Evolutionary conservation across 1,284 basidiomycete species (phyloP).

Genomic region (Boletus semigastroideus): DNA sequence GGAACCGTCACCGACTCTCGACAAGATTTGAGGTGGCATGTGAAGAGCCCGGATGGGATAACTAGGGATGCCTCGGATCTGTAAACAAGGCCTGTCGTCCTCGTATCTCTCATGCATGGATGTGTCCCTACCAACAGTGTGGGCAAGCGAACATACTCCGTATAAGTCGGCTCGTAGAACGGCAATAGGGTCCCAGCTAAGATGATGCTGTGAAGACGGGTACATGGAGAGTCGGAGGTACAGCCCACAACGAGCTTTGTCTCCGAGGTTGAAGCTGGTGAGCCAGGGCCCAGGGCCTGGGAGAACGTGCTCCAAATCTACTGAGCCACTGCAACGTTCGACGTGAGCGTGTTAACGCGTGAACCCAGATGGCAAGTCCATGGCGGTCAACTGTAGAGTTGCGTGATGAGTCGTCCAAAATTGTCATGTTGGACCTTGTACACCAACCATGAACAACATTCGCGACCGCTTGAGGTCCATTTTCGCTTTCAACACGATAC

Average conservation of each 20-base stretch:
- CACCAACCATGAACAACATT: conserved; percentile 20
- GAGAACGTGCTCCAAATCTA: too few relatives aligned
- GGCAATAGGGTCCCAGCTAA: not conserved
- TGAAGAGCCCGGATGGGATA: not conserved
- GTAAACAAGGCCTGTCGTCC: not conserved
- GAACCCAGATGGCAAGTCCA: too few relatives aligned
- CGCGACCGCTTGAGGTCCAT: conserved; percentile 20
- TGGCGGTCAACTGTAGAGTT: too few relatives aligned
- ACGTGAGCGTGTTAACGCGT: too few relatives aligned
- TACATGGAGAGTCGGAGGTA: too few relatives aligned
- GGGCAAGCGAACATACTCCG: not conserved
- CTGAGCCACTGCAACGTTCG: too few relatives aligned
- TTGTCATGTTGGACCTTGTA: not conserved
- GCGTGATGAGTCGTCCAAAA: too few relatives aligned
- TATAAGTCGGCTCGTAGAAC: not conserved
- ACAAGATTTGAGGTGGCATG: not conserved
- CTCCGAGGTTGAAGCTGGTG: too few relatives aligned
- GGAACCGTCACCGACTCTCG: not conserved
- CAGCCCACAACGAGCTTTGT: too few relatives aligned
- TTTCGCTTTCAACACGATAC: conserved; percentile 40
- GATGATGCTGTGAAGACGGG: not conserved
- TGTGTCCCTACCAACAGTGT: not conserved
- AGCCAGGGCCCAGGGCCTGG: too few relatives aligned
- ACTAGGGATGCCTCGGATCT: not conserved
- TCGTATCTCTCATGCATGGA: not conserved